phyloP scores from a whole-genome alignment of 495 filamentous ascomycete genomes.

The Talaromyces thailandensis region DNA sequence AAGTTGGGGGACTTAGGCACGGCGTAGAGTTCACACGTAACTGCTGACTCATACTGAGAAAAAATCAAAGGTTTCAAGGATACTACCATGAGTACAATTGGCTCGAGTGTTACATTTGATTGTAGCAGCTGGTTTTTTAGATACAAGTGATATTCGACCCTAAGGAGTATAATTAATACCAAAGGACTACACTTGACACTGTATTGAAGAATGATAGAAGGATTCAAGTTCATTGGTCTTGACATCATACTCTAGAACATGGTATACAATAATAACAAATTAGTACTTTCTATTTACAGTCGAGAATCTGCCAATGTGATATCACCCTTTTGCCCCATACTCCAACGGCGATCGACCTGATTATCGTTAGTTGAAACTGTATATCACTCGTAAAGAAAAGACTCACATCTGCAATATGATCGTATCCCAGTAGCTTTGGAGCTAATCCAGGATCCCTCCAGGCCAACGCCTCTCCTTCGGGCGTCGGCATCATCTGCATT shows the following conservation, averaged over 20 bases:
- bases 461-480: conserved; percentile 33
- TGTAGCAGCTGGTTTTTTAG: too few species aligned
- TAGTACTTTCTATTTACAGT: conserved; percentile 7
- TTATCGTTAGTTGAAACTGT: background rate
- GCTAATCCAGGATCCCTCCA: conserved; percentile 37
- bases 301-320: conserved; percentile 10
- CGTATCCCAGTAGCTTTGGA: conserved; percentile 34
- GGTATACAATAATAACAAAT: background rate
- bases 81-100: background rate
- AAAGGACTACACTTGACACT: background rate
- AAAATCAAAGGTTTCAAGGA: background rate
- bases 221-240: background rate
- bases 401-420: conserved; percentile 31
- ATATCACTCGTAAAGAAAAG: background rate
- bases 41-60: background rate
- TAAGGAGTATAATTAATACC: background rate
- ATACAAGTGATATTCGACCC: too few species aligned
- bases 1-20: too few species aligned
- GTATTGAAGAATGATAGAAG: background rate
- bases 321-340: background rate
- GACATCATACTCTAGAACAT: background rate
- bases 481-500: conserved; percentile 35
- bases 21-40: background rate
- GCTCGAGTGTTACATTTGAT: background rate
- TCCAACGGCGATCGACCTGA: conserved; percentile 13